Evolutionary conservation across 2,329 filamentous ascomycete species (phyloP), one percentile per base, ranked within the genome.

Genomic region (Nectriaceae sp.): DNA sequence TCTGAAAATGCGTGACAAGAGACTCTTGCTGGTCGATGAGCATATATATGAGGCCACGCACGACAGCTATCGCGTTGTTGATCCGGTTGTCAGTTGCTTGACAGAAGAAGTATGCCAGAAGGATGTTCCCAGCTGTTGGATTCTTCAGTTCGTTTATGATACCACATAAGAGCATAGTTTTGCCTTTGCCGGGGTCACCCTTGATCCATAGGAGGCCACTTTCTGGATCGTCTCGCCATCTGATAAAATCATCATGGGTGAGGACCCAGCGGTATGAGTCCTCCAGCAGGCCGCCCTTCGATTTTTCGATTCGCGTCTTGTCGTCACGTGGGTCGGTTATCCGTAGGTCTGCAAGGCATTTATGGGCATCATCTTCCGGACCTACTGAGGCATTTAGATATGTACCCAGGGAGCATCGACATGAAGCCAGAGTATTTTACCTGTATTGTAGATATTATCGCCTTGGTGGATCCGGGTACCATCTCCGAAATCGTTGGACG

Each of bases 61-160:
- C 53, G 1, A 75, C 69, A 4, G 71, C 62, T 3, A 60, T 68
- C 1, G 73, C 70, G 40, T 54, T 74, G 48, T 73, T 74, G 11
- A 75, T 53, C 0, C 59, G 49, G 1, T 50, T 16, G 26, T 76
- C 62, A 1, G 66, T 69, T 5, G 62, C 69, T 47, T 79, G 70
- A 50, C 70, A 79, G 54, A 78, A 77, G 61, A 75, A 75, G 51
- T 65, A 62, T 10, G 59, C n/a, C 13, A 63, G 42, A n/a, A n/a
- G n/a, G n/a, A n/a, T n/a, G n/a, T n/a, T n/a, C 44, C 64, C 42
- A 62, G 65, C 18, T 64, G 51, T 3, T 40, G 48, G 0, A 11
- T 24, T 3, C 20, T 48, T 42, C 16, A 71, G 50, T 24, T 72
- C 58, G 47, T 71, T 44, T 31, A 74, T 65, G 29, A 75, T 68